These are phyloP conservation scores for Boletus edulis DNA, from an alignment of 768 basidiomycete genomes.

Conservation along the genomic window DNA sequence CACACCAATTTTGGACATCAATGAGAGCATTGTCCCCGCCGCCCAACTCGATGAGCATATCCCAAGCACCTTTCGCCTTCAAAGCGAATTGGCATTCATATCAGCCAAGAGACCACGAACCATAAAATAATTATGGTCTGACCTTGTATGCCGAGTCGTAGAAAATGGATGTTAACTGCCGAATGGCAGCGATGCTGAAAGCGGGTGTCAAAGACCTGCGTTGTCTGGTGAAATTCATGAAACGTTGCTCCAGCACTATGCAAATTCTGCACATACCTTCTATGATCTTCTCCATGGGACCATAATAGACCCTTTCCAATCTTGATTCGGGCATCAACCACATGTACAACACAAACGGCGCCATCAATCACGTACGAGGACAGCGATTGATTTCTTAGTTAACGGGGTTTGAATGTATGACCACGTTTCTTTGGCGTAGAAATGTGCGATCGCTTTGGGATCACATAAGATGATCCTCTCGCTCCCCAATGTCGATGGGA, in stretches of 20 bases:
- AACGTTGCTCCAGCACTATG: background rate
- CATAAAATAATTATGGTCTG: background rate
- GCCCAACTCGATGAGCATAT: conserved; percentile 19
- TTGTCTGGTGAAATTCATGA: conserved; percentile 22
- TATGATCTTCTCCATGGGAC: conserved; percentile 44
- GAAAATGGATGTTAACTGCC: conserved; percentile 36
- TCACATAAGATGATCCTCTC: conserved; percentile 32
- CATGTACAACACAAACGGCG: background rate
- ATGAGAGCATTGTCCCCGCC: conserved; percentile 22
- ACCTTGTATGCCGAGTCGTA: conserved; percentile 35
- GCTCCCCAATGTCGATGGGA: conserved; percentile 14
- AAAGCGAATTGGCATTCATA: background rate
- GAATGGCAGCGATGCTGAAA: conserved; percentile 39
- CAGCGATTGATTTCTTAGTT: conserved; percentile 31
- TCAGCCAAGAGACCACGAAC: background rate
- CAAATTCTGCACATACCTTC: conserved; percentile 28
- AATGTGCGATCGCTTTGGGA: conserved; percentile 34
- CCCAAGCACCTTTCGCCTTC: conserved; percentile 33
- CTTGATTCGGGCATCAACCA: background rate
- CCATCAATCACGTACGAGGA: background rate
- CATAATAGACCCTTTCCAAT: conserved; percentile 30
- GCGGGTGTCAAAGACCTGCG: conserved; percentile 37
- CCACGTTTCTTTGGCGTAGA: conserved; percentile 11
- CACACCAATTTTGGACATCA: conserved; percentile 36
- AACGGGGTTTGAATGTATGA: conserved; percentile 43